phyloP scores from a whole-genome alignment of 2,329 filamentous ascomycete genomes.

The Colletotrichum sp. region DNA sequence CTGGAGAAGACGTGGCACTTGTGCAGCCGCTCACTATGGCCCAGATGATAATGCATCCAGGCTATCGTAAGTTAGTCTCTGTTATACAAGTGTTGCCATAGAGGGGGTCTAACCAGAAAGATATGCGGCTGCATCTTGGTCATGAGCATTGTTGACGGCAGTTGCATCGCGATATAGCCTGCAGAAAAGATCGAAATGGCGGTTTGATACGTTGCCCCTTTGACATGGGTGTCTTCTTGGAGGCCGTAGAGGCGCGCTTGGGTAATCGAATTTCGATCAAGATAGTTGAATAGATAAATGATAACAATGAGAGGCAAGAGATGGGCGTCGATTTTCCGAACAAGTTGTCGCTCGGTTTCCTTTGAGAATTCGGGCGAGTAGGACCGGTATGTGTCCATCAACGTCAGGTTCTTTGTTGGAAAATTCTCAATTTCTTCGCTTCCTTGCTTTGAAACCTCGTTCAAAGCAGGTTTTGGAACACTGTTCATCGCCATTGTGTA shows the following conservation, averaged over 20 bases:
- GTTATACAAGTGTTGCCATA: fast-evolving
- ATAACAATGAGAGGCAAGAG: conserved; percentile 57
- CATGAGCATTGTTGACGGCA: conserved; percentile 40
- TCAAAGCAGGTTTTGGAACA: not conserved
- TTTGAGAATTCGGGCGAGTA: not conserved
- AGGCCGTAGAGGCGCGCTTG: not conserved
- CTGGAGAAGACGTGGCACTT: conserved; percentile 16
- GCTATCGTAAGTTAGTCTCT: not conserved
- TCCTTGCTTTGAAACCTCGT: not conserved
- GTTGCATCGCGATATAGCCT: conserved; percentile 38
- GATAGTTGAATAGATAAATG: conserved; percentile 44
- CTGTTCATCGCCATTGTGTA: not conserved
- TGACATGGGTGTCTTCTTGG: not conserved
- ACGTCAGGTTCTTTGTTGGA: not conserved
- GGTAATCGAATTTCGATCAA: conserved; percentile 4
- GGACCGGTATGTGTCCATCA: not conserved
- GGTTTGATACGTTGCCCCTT: conserved; percentile 29
- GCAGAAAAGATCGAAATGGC: conserved; percentile 37
- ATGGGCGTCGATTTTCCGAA: conserved; percentile 43
- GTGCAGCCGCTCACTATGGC: conserved; percentile 25
- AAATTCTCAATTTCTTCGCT: not conserved
- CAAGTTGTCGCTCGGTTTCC: conserved; percentile 29
- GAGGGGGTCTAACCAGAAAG: conserved; percentile 42
- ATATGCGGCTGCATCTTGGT: conserved; percentile 38
- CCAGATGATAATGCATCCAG: conserved; percentile 22